Conservation (phyloP, 129 eudicot species). For the sunflower (Helianthus annuus) region HanXRQr2.0-SUNRISE NC_035448.2:57680121-57680620, state of each 20-base stretch:
- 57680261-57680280: constrained; percentile 66
- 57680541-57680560: neutral
- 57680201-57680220: constrained; percentile 43
- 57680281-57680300: constrained; percentile 93
- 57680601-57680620: constrained; percentile 1
- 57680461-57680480: neutral
- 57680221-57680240: constrained; percentile 62
- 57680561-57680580: constrained; percentile 20
- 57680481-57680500: constrained; percentile 14
- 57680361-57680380: neutral
- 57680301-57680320: constrained; percentile 56
- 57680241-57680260: constrained; percentile 83
- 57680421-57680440: constrained; percentile 11
- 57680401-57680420: constrained; percentile 13
- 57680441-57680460: constrained; percentile 20
- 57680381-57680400: constrained; percentile 3
- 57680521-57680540: neutral
- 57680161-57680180: constrained; percentile 78
- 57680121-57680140: constrained; percentile 71
- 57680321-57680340: neutral
- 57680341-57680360: neutral
- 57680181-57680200: constrained; percentile 85
- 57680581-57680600: constrained; percentile 5
- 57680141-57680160: constrained; percentile 84
- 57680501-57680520: constrained; percentile 30